Percentiles rank a stretch among this genome's conserved stretches.
These are phyloP conservation scores for Quercus dentata DNA, from an alignment of 306 rosid genomes.

Conservation along the genomic window DNA sequence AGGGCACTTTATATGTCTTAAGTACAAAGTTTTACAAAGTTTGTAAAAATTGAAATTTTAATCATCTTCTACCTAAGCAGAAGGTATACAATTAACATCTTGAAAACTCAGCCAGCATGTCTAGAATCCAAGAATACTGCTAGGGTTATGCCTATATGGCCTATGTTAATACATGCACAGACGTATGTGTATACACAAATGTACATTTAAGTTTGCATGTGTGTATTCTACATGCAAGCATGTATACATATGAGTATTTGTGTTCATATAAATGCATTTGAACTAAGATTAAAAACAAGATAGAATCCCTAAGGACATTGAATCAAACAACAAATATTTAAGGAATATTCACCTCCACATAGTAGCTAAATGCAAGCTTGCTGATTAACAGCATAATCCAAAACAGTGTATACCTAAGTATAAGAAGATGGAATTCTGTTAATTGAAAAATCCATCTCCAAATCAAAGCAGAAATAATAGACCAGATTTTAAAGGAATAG, in stretches of 20 bases:
- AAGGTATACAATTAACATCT: background rate
- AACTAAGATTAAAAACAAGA: background rate
- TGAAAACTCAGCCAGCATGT: background rate
- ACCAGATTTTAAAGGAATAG: background rate
- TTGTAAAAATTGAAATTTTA: too few relatives aligned
- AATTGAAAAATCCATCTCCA: slow-evolving; percentile 6
- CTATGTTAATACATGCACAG: background rate
- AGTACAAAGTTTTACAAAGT: too few relatives aligned
- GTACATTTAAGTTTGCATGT: background rate
- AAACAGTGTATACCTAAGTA: slow-evolving; percentile 81
- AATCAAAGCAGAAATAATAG: slow-evolving; percentile 7
- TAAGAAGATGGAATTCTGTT: slow-evolving; percentile 20
- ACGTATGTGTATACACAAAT: background rate
- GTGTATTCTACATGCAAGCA: background rate
- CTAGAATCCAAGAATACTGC: background rate
- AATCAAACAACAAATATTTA: background rate
- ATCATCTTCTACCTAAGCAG: background rate
- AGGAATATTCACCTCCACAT: slow-evolving; percentile 74
- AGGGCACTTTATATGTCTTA: too few relatives aligned
- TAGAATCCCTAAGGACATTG: background rate
- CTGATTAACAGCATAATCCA: slow-evolving; percentile 91
- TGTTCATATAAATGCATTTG: background rate
- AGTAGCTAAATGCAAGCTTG: slow-evolving; percentile 96
- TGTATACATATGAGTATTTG: background rate
- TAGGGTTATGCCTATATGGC: background rate